Base-by-base conservation (phyloP, 2,329 filamentous ascomycete genomes). In the Thelonectria rubi region DNA sequence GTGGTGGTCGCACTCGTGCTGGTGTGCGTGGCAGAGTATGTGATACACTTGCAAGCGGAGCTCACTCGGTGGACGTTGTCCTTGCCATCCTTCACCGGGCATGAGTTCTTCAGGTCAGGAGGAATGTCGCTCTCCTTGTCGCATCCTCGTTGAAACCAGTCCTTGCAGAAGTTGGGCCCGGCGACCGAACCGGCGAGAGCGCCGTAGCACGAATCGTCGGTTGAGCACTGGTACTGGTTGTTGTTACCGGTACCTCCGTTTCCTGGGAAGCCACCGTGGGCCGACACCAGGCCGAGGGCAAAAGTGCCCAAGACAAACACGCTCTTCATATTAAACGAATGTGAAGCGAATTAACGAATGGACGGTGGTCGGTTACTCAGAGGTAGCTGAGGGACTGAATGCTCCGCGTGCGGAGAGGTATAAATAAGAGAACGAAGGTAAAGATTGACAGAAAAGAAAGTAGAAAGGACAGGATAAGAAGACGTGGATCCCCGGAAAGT, bases 1-100 rank as follows among this genome's bases (percentile, higher is more conserved):
- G 24, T 24, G 24, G 24, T 24, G 24, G 48, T 50, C 1, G 47
- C 24, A 43, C 40, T 55, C 26, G 69, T 49, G 21, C 39, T 18
- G 11, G 65, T 66, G 61, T 74, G 72, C 18, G 74, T 76, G 45
- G 72, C 67, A 45, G 74, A 74, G 67, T 78, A 77, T 57, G 73
- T 72, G 66, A 78, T 69, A 70, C 76, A 78, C 6, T 76, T 77
- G 72, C 77, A 78, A 46, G 75, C 76, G 43, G 77, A 78, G 64
- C 64, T 69, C 54, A 73, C 67, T 10, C 21, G 39, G 1, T 21
- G 14, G 24, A 58, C 59, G 14, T 64, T 54, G 40, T 50, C 9
- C 21, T 37, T 46, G 12, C 18, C 21, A 11, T n/a, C 12, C n/a
- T 14, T 2, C 3, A 74, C 73, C 63, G 40, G 46, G 65, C 70